These are phyloP conservation scores for Aspergillus diversus DNA, from an alignment of 495 filamentous ascomycete genomes.

Conservation along the genomic window DNA sequence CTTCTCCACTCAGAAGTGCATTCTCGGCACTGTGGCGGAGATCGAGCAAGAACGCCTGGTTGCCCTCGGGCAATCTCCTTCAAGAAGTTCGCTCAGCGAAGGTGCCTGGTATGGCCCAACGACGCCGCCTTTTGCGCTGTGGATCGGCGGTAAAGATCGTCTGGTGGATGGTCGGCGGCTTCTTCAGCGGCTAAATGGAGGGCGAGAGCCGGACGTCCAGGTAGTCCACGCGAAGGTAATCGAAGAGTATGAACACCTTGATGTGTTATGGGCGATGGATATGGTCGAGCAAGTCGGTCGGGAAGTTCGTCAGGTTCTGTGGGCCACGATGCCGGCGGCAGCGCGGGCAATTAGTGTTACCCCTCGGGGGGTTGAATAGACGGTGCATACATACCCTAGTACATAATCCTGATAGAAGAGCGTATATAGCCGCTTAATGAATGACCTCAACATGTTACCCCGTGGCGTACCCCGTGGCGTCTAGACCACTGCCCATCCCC, in stretches of 20 bases:
- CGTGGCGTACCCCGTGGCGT: too few relatives aligned
- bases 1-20: slow-evolving; percentile 90
- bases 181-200: slow-evolving; percentile 72
- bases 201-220: slow-evolving; percentile 78
- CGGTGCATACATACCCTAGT: not conserved
- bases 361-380: slow-evolving; percentile 53
- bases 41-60: slow-evolving; percentile 57
- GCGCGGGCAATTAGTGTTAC: slow-evolving; percentile 60
- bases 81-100: slow-evolving; percentile 37
- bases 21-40: slow-evolving; percentile 73
- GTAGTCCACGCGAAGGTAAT: slow-evolving; percentile 84
- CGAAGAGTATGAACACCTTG: slow-evolving; percentile 91
- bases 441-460: too few relatives aligned
- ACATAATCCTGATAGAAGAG: too few relatives aligned
- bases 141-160: slow-evolving; percentile 80
- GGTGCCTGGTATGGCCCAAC: slow-evolving; percentile 81
- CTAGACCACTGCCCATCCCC: too few relatives aligned
- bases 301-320: slow-evolving; percentile 82
- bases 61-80: slow-evolving; percentile 11
- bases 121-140: slow-evolving; percentile 84
- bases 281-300: slow-evolving; percentile 79
- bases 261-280: slow-evolving; percentile 97
- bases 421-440: too few relatives aligned
- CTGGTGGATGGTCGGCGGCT: slow-evolving; percentile 83
- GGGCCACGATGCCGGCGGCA: slow-evolving; percentile 66